Percentiles rank a stretch among this genome's conserved stretches.
Conservation (phyloP, 1,284 basidiomycete species). For the Leccinum griseonigrum region DNA sequence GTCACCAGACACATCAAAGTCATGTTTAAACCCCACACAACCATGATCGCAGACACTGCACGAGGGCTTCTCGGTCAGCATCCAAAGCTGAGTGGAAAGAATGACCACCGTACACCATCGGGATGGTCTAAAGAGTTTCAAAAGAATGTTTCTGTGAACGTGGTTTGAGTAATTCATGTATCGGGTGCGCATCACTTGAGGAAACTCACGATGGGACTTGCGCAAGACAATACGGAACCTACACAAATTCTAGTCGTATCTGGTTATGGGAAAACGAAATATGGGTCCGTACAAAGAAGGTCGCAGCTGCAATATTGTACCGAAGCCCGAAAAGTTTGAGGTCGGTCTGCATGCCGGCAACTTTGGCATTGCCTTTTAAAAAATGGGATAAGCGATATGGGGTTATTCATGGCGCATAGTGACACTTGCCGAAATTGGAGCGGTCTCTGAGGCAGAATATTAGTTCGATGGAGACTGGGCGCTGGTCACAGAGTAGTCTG, state of each 20-base stretch:
- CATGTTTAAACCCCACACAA: slow-evolving; percentile 45
- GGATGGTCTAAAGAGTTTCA: slow-evolving; percentile 45
- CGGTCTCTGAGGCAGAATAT: slow-evolving; percentile 31
- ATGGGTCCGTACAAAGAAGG: slow-evolving; percentile 43
- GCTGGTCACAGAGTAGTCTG: not conserved
- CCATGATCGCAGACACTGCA: slow-evolving; percentile 47
- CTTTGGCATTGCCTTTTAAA: slow-evolving; percentile 26
- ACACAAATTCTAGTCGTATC: not conserved
- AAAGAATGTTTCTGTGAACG: slow-evolving; percentile 37
- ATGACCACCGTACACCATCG: slow-evolving; percentile 38
- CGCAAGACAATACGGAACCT: slow-evolving; percentile 44
- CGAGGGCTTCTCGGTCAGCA: not conserved
- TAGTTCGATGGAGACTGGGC: not conserved
- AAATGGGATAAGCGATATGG: not conserved
- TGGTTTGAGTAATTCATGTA: not conserved
- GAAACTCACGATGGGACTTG: slow-evolving; percentile 45
- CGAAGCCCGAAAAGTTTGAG: slow-evolving; percentile 37
- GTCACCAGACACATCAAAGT: slow-evolving; percentile 37
- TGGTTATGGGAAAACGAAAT: not conserved
- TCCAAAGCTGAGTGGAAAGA: not conserved
- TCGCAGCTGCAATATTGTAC: slow-evolving; percentile 44
- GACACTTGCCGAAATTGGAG: slow-evolving; percentile 29
- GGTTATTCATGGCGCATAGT: not conserved
- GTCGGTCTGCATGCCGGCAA: slow-evolving; percentile 42
- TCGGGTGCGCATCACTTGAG: not conserved